Conservation (phyloP, 495 filamentous ascomycete genomes). For the Penicillium subrubescens region DNA sequence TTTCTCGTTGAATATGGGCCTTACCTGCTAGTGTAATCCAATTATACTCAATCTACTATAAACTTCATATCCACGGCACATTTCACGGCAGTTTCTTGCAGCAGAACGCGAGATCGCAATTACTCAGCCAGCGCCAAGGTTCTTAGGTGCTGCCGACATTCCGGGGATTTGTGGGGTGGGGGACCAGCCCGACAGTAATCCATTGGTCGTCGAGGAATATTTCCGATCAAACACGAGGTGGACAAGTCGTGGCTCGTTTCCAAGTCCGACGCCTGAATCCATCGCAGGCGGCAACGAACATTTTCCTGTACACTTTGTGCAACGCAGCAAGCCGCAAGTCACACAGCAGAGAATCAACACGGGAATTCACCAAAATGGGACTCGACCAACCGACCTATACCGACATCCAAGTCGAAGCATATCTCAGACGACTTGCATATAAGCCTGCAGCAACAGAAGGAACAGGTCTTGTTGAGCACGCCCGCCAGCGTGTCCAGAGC, state of each 20-base stretch:
- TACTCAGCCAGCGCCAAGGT: not conserved
- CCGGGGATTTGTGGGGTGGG: not conserved
- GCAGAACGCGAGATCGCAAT: not conserved
- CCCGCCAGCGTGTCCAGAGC: constrained; percentile 23
- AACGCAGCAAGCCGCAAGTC: not conserved
- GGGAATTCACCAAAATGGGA: constrained; percentile 9
- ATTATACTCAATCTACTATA: no score
- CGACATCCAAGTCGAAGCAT: constrained; percentile 34
- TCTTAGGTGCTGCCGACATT: not conserved
- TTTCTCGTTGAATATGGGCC: no score
- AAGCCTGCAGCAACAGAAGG: constrained; percentile 7
- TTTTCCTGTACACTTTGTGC: not conserved
- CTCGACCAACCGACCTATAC: constrained; percentile 26
- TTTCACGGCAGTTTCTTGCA: no score
- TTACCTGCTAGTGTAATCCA: no score
- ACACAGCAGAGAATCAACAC: not conserved
- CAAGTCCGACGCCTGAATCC: not conserved
- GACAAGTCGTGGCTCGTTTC: not conserved
- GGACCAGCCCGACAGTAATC: constrained; percentile 3
- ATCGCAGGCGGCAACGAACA: not conserved
- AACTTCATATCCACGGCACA: no score
- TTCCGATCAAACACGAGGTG: not conserved
- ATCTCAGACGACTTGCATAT: constrained; percentile 38
- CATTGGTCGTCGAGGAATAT: constrained; percentile 17
- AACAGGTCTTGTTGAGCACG: constrained; percentile 19